Evolutionary conservation across 1,139 yeast species (phyloP).

Genomic region (Lizanozyma gosingica): DNA sequence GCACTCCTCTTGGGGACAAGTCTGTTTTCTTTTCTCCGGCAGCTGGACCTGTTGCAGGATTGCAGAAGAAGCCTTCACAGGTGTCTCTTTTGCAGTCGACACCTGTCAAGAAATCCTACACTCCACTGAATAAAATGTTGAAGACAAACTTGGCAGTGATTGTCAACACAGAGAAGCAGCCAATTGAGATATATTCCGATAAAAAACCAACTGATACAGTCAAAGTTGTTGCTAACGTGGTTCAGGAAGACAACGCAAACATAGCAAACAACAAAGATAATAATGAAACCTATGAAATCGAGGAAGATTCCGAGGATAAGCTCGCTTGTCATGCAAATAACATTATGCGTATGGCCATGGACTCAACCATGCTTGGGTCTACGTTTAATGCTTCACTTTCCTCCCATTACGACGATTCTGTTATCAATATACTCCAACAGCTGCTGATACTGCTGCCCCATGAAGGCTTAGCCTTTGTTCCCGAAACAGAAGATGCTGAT

Average conservation of each 20-base stretch:
- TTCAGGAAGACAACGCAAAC: slow-evolving; percentile 1
- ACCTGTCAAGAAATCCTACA: slow-evolving; percentile 11
- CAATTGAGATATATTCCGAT: neutral
- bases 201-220: neutral
- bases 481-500: slow-evolving; percentile 23
- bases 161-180: neutral
- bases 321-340: slow-evolving; percentile 43
- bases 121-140: slow-evolving; percentile 6
- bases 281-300: slow-evolving; percentile 7
- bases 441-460: neutral
- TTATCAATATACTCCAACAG: slow-evolving; percentile 16
- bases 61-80: slow-evolving; percentile 6
- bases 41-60: slow-evolving; percentile 11
- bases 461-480: slow-evolving; percentile 5
- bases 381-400: slow-evolving; percentile 26
- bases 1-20: slow-evolving; percentile 10
- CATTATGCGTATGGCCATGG: slow-evolving; percentile 42
- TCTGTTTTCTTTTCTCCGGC: slow-evolving; percentile 26
- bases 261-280: slow-evolving; percentile 2
- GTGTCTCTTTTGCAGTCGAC: slow-evolving; percentile 12
- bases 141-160: slow-evolving; percentile 4
- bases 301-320: slow-evolving; percentile 25
- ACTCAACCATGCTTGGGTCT: slow-evolving; percentile 39
- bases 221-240: neutral
- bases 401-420: slow-evolving; percentile 24